Percentiles rank a stretch among this genome's conserved stretches.
These are phyloP conservation scores for Daedalea quercina DNA, from an alignment of 768 basidiomycete genomes.

Conservation along the genomic window DNA sequence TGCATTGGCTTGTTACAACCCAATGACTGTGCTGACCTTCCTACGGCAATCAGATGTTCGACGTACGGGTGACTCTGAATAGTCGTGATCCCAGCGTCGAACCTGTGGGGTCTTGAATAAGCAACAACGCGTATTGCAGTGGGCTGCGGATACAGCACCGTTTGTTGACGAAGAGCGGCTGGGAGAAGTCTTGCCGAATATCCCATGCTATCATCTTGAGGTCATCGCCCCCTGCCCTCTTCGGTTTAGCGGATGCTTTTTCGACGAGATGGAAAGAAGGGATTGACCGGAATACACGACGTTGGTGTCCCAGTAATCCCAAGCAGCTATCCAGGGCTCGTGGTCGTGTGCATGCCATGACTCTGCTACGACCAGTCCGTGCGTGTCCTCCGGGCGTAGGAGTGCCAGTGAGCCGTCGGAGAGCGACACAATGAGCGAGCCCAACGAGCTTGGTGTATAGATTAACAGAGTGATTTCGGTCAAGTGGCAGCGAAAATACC, in stretches of 20 bases:
- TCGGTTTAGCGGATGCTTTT: background rate
- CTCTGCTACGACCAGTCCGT: slow-evolving; percentile 37
- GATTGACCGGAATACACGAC: slow-evolving; percentile 76
- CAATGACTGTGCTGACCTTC: slow-evolving; percentile 51
- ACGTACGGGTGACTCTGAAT: slow-evolving; percentile 79
- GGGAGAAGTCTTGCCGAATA: slow-evolving; percentile 51
- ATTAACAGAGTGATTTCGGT: too few relatives aligned
- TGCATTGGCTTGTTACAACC: background rate
- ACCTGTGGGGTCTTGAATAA: slow-evolving; percentile 38
- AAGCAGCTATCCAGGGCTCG: slow-evolving; percentile 92
- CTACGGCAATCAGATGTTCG: slow-evolving; percentile 83
- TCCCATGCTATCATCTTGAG: slow-evolving; percentile 90
- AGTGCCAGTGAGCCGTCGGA: slow-evolving; percentile 75
- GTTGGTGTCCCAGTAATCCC: slow-evolving; percentile 80
- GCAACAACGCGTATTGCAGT: background rate
- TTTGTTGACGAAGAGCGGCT: slow-evolving; percentile 68
- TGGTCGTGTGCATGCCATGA: slow-evolving; percentile 87
- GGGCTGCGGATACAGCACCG: slow-evolving; percentile 34
- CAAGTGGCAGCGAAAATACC: too few relatives aligned
- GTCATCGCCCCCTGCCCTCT: slow-evolving; percentile 82
- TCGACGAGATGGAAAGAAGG: background rate
- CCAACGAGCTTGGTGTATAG: slow-evolving; percentile 37
- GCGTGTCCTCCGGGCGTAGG: slow-evolving; percentile 40
- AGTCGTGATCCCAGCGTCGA: slow-evolving; percentile 88
- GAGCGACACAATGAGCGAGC: slow-evolving; percentile 69